Conservation (phyloP, 2,329 filamentous ascomycete genomes). For the Ophiocordyceps camponoti-floridani region DNA sequence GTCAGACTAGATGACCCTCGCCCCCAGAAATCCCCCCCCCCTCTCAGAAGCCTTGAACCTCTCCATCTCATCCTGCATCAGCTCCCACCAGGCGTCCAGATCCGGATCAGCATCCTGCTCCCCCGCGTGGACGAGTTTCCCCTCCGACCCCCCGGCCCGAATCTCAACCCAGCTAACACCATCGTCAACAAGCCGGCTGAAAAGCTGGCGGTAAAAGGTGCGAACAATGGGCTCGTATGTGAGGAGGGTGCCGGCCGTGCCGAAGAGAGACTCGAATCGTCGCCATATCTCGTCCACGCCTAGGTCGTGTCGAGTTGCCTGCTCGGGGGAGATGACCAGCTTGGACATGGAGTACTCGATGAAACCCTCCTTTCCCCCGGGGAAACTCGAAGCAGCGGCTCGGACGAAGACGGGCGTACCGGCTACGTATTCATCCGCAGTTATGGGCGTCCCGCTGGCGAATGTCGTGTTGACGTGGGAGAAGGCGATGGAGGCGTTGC, state of each 20-base stretch:
- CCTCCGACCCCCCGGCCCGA: not conserved
- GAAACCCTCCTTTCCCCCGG: not conserved
- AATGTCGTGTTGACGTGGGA: not conserved
- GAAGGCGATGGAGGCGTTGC: not conserved
- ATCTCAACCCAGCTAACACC: constrained; percentile 1
- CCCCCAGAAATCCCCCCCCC: not conserved
- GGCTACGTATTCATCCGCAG: not conserved
- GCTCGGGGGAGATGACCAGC: not conserved
- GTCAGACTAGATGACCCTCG: not conserved
- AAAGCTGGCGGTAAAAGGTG: not conserved
- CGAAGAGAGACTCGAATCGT: not conserved
- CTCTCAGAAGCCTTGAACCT: not conserved
- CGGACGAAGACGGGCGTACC: not conserved
- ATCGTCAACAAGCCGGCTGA: not conserved
- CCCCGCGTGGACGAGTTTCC: not conserved
- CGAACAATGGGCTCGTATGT: not conserved
- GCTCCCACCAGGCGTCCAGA: not conserved
- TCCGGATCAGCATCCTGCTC: not conserved
- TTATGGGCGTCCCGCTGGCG: not conserved
- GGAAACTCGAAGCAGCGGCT: not conserved
- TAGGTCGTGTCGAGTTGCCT: not conserved
- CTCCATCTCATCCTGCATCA: not conserved
- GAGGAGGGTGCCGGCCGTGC: not conserved
- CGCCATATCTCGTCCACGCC: not conserved
- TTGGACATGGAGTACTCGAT: not conserved